Percentiles rank a stretch among this genome's conserved stretches.
These are phyloP conservation scores for Pestalotiopsis sp. DNA, from an alignment of 2,329 filamentous ascomycete genomes.

Conservation along the genomic window DNA sequence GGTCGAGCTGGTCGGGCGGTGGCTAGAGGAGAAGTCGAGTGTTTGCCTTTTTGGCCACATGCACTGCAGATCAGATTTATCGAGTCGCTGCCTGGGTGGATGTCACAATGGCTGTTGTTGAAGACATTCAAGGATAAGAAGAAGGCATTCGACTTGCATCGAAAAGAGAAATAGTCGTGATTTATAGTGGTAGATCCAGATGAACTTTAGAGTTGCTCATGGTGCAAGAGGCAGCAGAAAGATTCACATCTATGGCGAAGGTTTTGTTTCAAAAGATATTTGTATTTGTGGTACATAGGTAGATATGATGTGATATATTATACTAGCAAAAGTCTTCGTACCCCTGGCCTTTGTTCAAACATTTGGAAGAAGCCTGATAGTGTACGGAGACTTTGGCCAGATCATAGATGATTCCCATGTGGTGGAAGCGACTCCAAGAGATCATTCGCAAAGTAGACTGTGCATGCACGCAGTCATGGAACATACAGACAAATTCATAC, in stretches of 20 bases:
- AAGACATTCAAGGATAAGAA: constrained; percentile 16
- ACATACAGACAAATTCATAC: background rate
- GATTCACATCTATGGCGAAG: too few species aligned
- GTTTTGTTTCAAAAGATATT: too few species aligned
- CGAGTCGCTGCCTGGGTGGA: constrained; percentile 11
- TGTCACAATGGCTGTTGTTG: constrained; percentile 14
- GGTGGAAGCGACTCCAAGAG: too few species aligned
- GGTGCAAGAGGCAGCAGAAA: background rate
- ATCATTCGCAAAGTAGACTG: too few species aligned
- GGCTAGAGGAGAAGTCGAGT: constrained; percentile 17
- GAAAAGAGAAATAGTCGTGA: background rate
- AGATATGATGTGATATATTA: too few species aligned
- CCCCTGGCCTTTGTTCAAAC: too few species aligned
- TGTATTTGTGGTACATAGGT: too few species aligned
- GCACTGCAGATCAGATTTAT: constrained; percentile 14
- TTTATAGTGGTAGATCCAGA: background rate
- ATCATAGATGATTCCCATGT: too few species aligned
- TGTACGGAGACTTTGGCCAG: too few species aligned
- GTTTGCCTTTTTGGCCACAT: constrained; percentile 17
- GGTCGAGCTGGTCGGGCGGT: constrained; percentile 16
- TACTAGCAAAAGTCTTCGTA: too few species aligned
- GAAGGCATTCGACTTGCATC: background rate
- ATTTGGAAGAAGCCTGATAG: too few species aligned
- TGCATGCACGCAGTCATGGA: too few species aligned
- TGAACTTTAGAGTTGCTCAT: background rate